Base-by-base conservation (phyloP, 108 stramenopile genomes). In the Pseudonitzschia delicatissima region DNA sequence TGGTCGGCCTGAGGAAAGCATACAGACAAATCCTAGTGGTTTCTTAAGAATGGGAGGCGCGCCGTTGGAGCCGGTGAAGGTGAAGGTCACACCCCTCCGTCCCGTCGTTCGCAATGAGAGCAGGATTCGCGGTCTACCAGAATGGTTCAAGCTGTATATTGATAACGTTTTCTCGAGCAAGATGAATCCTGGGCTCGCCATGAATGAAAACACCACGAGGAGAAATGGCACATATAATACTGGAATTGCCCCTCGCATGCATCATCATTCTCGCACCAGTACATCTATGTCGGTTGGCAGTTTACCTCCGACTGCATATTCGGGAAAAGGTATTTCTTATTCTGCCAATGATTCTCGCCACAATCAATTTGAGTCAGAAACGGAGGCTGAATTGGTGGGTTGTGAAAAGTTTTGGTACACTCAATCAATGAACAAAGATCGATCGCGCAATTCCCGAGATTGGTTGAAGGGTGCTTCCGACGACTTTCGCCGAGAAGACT, bases 21-120 rank as follows among this genome's bases (percentile, higher is more conserved):
- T 53, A 21, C 28, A 63, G 15, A 62, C 69, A 5, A 76, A 34
- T 20, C 45, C 45, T 31, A 21, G 57, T 17, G 74, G 69, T 15
- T 77, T 66, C 67, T 70, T 44, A 25, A 58, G 76, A 47, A 73
- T 94, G 73, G 87, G 85, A 25, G 74, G 74, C 13, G 83, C 76
- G 44, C 74, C 84, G 23, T 77, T 85, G 23, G 89, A 88, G 40
- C 87, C 92, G 33, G 82, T 93, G 1, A 78, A 80, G 55, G 84
- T 94, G 15, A 91, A 91, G 66, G 87, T 87, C 25, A 95, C 94
- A 36, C 94, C 94, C 17, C 78, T 95, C 5, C 82, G 91, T 45
- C 86, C 87, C 0, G 37, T 93, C 23, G 66, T 85, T 21, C 70
- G 69, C 31, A 84, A 79, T 40, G 63, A 67, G 49, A 76, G 72